A percentile compares a stretch with the other conserved stretches of the same genome.
These are phyloP conservation scores for Withania somnifera DNA, from an alignment of 305 asterid genomes.

Conservation along the genomic window DNA sequence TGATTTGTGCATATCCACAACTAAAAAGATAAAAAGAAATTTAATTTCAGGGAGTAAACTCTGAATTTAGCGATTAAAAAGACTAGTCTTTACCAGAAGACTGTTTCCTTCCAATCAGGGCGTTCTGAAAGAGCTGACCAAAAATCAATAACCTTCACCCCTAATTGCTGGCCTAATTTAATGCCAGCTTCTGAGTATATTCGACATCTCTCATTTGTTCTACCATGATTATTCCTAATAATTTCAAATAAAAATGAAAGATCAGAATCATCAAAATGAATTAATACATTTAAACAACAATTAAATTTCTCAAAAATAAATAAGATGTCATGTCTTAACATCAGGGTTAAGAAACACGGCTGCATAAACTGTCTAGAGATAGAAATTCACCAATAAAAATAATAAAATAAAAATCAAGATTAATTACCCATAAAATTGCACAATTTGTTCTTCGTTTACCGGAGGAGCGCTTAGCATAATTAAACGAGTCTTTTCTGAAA, in stretches of 20 bases:
- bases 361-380: too few species aligned
- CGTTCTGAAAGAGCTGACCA: constrained; percentile 50
- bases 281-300: background rate
- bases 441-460: constrained; percentile 36
- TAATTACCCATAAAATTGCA: constrained; percentile 42
- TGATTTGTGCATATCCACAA: background rate
- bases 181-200: constrained; percentile 58
- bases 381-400: too few species aligned
- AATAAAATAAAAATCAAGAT: too few species aligned
- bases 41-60: too few species aligned
- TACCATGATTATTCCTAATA: background rate
- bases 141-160: constrained; percentile 50
- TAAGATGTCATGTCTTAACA: background rate
- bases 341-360: too few species aligned
- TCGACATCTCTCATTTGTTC: constrained; percentile 46
- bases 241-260: background rate
- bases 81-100: constrained; percentile 47
- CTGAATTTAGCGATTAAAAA: too few species aligned
- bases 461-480: constrained; percentile 72
- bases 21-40: background rate
- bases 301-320: background rate
- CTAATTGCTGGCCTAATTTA: constrained; percentile 48
- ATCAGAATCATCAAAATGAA: background rate
- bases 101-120: constrained; percentile 45
- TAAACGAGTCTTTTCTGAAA: constrained; percentile 48